Evolutionary conservation across 768 basidiomycete species (phyloP).

Genomic region (Cystofilobasidium ferigula): DNA sequence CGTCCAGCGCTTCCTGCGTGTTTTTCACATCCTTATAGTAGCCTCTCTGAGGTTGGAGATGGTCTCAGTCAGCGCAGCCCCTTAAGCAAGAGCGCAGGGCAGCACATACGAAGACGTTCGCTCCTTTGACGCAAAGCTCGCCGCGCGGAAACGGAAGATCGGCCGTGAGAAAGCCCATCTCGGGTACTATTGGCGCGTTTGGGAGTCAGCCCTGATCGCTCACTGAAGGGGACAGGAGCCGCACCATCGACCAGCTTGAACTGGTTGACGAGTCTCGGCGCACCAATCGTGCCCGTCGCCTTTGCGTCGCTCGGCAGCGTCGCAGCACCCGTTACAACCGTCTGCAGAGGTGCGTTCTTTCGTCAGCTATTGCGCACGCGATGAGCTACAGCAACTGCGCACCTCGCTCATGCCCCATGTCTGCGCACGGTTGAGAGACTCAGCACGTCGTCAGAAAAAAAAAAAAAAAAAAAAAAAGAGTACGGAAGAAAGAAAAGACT

Average conservation of each 20-base stretch:
- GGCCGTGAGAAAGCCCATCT: slow-evolving; percentile 53
- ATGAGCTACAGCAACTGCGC: not conserved
- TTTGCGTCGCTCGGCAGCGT: slow-evolving; percentile 50
- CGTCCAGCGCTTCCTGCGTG: slow-evolving; percentile 66
- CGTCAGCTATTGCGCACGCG: too few relatives aligned
- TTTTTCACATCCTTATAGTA: slow-evolving; percentile 57
- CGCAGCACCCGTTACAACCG: slow-evolving; percentile 14
- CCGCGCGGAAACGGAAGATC: slow-evolving; percentile 87
- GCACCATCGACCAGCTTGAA: slow-evolving; percentile 71
- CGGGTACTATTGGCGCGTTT: not conserved
- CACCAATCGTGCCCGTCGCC: slow-evolving; percentile 69
- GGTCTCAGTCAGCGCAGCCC: slow-evolving; percentile 28
- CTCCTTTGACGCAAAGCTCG: slow-evolving; percentile 65
- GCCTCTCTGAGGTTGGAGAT: slow-evolving; percentile 33
- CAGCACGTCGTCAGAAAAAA: too few relatives aligned
- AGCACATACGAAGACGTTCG: slow-evolving; percentile 47
- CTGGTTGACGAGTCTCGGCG: slow-evolving; percentile 57
- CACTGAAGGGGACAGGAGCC: slow-evolving; percentile 15
- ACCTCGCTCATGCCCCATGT: slow-evolving; percentile 25
- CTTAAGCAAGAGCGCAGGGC: slow-evolving; percentile 23
- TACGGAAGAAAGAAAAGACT: slow-evolving; percentile 22
- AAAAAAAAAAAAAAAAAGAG: too few relatives aligned
- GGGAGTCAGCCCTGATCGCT: too few relatives aligned
- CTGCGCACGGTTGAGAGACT: too few relatives aligned
- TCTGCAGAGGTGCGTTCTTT: not conserved